These are phyloP conservation scores for Fusarium solani-melongenae DNA, from an alignment of 2,329 filamentous ascomycete species.

Conservation along the genomic window DNA sequence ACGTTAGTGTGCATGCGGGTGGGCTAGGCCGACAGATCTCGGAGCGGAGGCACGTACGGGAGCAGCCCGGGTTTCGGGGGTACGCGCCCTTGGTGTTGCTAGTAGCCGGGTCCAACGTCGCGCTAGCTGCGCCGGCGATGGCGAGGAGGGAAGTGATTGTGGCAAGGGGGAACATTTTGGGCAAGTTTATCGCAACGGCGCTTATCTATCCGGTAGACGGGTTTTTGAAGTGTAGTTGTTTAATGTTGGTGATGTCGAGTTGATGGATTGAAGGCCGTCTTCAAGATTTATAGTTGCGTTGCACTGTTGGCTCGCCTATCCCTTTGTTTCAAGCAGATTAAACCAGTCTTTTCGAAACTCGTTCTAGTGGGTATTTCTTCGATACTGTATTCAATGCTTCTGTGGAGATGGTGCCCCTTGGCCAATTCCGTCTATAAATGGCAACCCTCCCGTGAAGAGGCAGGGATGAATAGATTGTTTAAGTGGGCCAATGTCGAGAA, in stretches of 20 bases:
- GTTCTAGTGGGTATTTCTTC: slow-evolving; percentile 5
- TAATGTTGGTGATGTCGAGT: not conserved
- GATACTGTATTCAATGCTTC: not conserved
- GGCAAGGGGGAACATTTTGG: slow-evolving; percentile 35
- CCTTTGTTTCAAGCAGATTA: slow-evolving; percentile 29
- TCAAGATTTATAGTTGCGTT: slow-evolving; percentile 11
- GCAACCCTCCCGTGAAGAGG: not conserved
- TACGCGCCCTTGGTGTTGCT: slow-evolving; percentile 42
- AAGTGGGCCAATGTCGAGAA: not conserved
- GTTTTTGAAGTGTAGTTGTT: not conserved
- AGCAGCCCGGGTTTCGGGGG: slow-evolving; percentile 32
- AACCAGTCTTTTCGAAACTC: slow-evolving; percentile 21
- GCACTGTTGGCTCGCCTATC: not conserved
- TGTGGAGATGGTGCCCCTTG: not conserved
- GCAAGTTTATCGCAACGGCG: not conserved
- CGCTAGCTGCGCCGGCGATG: slow-evolving; percentile 30
- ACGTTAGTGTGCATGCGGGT: not conserved
- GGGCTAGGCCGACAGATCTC: not conserved
- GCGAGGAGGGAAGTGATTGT: slow-evolving; percentile 36
- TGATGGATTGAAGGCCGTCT: not conserved
- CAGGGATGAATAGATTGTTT: not conserved
- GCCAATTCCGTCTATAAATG: not conserved
- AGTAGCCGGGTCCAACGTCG: slow-evolving; percentile 38
- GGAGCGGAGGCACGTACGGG: slow-evolving; percentile 13
- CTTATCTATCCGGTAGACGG: not conserved